A percentile compares a stretch with the other conserved stretches of the same genome.
Evolutionary conservation across 78 protist genomes (phyloP).

Genomic region (Guillardia theta): DNA sequence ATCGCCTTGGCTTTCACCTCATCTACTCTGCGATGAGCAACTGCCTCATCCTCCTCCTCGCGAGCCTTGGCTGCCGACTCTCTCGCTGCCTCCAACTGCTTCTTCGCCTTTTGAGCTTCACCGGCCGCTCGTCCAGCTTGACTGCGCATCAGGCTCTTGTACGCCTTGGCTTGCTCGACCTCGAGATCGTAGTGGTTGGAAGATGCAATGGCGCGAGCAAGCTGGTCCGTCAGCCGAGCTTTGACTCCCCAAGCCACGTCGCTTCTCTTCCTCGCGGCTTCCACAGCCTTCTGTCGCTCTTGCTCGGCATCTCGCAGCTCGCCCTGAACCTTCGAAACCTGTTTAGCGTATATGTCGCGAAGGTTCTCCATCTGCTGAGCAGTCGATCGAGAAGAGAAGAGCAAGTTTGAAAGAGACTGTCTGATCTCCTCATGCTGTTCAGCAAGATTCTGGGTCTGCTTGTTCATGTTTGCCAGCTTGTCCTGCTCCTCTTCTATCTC

Average conservation of each 20-base stretch:
- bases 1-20: too few species aligned
- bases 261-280: not conserved
- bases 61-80: too few species aligned
- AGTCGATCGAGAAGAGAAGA: not conserved
- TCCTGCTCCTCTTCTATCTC: not conserved
- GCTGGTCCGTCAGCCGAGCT: too few species aligned
- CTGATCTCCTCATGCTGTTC: not conserved
- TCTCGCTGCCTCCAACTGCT: not conserved
- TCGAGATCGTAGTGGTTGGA: not conserved
- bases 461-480: not conserved
- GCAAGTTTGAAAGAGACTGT: not conserved
- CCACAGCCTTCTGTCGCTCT: not conserved
- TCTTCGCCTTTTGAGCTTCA: not conserved
- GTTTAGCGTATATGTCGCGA: not conserved
- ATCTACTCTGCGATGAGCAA: too few species aligned
- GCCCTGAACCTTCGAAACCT: not conserved
- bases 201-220: not conserved
- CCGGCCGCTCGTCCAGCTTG: not conserved
- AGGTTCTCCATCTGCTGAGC: not conserved
- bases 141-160: not conserved
- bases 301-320: not conserved
- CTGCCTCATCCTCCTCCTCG: too few species aligned
- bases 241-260: too few species aligned
- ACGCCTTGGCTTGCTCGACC: not conserved
- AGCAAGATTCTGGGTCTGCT: not conserved